These are phyloP conservation scores for Tremella mesenterica DNA, from an alignment of 768 basidiomycete genomes.

Conservation along the genomic window DNA sequence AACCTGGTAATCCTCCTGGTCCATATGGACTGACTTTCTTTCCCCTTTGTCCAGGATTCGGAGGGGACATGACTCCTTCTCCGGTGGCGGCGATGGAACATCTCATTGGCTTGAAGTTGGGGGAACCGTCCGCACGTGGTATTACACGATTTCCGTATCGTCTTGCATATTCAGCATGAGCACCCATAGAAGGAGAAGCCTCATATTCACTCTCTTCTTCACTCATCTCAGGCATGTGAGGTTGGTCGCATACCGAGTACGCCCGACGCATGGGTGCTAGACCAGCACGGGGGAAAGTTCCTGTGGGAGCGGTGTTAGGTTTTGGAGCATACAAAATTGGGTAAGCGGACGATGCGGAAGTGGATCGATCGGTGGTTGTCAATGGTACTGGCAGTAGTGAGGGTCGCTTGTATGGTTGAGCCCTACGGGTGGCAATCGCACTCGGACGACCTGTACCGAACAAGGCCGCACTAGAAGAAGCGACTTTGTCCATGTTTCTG, in stretches of 20 bases:
- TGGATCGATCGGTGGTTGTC: slow-evolving; percentile 5
- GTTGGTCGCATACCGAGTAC: slow-evolving; percentile 42
- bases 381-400: slow-evolving; percentile 23
- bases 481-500: slow-evolving; percentile 26
- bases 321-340: slow-evolving; percentile 28
- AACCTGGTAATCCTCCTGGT: slow-evolving; percentile 62
- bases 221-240: slow-evolving; percentile 22
- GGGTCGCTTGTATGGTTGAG: slow-evolving; percentile 35
- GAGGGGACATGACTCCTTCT: slow-evolving; percentile 3
- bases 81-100: slow-evolving; percentile 14
- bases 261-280: slow-evolving; percentile 39
- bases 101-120: slow-evolving; percentile 22
- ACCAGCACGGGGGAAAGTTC: slow-evolving; percentile 24
- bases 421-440: slow-evolving; percentile 21
- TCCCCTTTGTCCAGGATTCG: slow-evolving; percentile 14
- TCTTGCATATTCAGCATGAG: slow-evolving; percentile 23
- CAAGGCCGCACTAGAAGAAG: slow-evolving; percentile 27
- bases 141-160: slow-evolving; percentile 17
- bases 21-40: slow-evolving; percentile 28
- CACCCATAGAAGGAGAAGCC: slow-evolving; percentile 26
- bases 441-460: slow-evolving; percentile 24
- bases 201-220: slow-evolving; percentile 34
- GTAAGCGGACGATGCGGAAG: slow-evolving; percentile 30
- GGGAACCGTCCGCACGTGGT: slow-evolving; percentile 29
- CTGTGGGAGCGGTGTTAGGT: slow-evolving; percentile 5